Percentiles rank a stretch among this genome's conserved stretches.
Conservation (phyloP, 345 rosid genomes). For the Eucalyptus microcorys region DNA sequence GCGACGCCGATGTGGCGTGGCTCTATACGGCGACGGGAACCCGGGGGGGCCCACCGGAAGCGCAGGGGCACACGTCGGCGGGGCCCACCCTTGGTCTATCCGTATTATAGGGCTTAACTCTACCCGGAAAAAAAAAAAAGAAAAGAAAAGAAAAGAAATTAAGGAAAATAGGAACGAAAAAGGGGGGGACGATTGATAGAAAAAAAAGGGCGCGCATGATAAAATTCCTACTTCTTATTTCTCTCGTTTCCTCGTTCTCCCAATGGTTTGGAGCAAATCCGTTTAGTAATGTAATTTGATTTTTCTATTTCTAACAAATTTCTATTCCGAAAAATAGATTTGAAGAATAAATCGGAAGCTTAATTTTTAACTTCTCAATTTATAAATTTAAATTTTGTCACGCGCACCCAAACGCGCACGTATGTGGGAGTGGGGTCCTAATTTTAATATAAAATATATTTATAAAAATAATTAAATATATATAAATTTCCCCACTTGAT, state of each 20-base stretch:
- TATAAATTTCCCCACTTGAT: neutral
- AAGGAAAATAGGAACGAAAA: neutral
- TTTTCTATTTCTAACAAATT: too few species aligned
- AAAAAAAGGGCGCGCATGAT: neutral
- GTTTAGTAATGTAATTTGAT: too few species aligned
- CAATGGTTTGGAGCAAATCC: rapidly evolving
- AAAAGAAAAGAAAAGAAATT: too few species aligned
- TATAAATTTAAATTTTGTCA: too few species aligned
- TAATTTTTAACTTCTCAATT: too few species aligned
- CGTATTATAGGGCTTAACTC: neutral
- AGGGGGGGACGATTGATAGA: neutral
- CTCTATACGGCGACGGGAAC: neutral
- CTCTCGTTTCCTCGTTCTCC: too few species aligned
- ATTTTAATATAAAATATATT: too few species aligned
- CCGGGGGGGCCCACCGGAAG: neutral
- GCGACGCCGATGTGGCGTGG: neutral
- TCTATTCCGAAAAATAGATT: too few species aligned
- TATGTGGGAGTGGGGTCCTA: neutral
- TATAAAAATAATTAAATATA: too few species aligned
- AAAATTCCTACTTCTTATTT: too few species aligned
- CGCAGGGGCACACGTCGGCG: neutral
- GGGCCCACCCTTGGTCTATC: neutral
- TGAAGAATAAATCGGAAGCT: too few species aligned
- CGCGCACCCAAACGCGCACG: neutral
- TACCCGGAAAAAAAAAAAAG: too few species aligned